Evolutionary conservation across 106 monocot species (phyloP).

Genomic region (Chionographis japonica): DNA sequence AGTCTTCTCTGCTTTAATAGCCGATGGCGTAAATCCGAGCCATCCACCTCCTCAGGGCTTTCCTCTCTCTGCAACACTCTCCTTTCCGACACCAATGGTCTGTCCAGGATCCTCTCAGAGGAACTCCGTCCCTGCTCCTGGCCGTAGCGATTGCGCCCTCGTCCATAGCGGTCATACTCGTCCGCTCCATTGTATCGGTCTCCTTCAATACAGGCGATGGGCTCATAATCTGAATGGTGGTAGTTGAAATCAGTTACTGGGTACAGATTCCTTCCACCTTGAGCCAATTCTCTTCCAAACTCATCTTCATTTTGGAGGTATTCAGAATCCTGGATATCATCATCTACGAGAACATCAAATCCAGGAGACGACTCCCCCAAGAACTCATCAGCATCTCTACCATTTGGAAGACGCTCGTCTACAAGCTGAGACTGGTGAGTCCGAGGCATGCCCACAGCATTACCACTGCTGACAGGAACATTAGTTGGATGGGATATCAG

Average conservation of each 20-base stretch:
- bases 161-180: conserved; percentile 33
- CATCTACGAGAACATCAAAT: conserved; percentile 60
- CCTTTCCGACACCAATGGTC: conserved; percentile 21
- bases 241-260: conserved; percentile 31
- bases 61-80: conserved; percentile 16
- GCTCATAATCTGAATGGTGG: conserved; percentile 27
- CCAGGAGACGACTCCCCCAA: conserved; percentile 71
- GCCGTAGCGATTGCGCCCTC: conserved; percentile 9
- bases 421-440: conserved; percentile 16
- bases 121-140: conserved; percentile 26
- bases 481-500: conserved; percentile 13
- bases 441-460: conserved; percentile 2
- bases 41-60: conserved; percentile 28
- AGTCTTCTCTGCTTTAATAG: conserved; percentile 65
- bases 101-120: conserved; percentile 37
- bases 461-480: conserved; percentile 12
- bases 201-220: conserved; percentile 24
- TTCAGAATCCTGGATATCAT: conserved; percentile 30
- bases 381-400: conserved; percentile 50
- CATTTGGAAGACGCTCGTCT: conserved; percentile 33
- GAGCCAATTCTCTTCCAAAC: conserved; percentile 9
- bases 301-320: conserved; percentile 46
- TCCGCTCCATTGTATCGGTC: conserved; percentile 26
- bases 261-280: conserved; percentile 15
- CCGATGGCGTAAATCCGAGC: conserved; percentile 66